Evolutionary conservation across 371 early-diverging fungal species (phyloP).

Genomic region (Gilbertella persicaria): DNA sequence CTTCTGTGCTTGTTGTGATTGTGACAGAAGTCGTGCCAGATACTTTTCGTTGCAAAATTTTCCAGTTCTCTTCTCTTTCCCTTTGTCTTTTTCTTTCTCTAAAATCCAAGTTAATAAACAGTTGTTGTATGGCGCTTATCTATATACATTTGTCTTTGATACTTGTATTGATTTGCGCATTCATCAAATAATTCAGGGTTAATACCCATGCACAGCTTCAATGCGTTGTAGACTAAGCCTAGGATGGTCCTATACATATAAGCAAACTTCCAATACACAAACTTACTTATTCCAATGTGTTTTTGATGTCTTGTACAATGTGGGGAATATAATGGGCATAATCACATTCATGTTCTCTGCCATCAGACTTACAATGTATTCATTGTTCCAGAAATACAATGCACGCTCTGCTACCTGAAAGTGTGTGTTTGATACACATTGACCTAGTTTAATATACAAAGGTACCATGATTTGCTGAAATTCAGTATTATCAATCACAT

Average conservation of each 20-base stretch:
- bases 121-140: background rate
- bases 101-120: background rate
- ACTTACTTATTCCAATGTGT: constrained; percentile 93
- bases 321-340: constrained; percentile 91
- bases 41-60: constrained; percentile 68
- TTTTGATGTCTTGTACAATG: constrained; percentile 89
- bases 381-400: constrained; percentile 96
- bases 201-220: constrained; percentile 91
- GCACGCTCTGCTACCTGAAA: constrained; percentile 98
- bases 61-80: constrained; percentile 86
- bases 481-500: constrained; percentile 86
- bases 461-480: constrained; percentile 87
- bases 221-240: constrained; percentile 86
- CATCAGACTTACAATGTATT: constrained; percentile 91
- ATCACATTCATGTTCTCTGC: constrained; percentile 86
- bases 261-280: background rate
- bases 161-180: constrained; percentile 76
- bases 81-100: constrained; percentile 86
- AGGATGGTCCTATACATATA: constrained; percentile 77
- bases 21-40: constrained; percentile 37
- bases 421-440: constrained; percentile 92
- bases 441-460: constrained; percentile 86
- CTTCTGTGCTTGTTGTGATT: constrained; percentile 17
- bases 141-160: constrained; percentile 75
- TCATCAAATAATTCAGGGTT: constrained; percentile 89